Conservation (phyloP, 495 filamentous ascomycete genomes). For the Penicillium macrosclerotiorum region DNA sequence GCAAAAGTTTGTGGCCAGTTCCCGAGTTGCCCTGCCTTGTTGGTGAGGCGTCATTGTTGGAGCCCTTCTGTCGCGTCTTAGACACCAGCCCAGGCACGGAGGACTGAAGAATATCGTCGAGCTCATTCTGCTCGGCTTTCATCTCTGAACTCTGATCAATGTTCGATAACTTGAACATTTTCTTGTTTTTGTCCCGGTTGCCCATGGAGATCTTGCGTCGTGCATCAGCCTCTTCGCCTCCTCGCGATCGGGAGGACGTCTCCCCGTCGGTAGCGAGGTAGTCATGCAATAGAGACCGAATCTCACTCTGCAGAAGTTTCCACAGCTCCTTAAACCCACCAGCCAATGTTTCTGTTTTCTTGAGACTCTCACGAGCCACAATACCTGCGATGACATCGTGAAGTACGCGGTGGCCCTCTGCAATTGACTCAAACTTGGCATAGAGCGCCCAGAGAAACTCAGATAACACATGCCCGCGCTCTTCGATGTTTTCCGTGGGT, state of each 20-base stretch:
- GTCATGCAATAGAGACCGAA: slow-evolving; percentile 90
- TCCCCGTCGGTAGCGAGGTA: slow-evolving; percentile 94
- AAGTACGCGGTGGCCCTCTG: slow-evolving; percentile 89
- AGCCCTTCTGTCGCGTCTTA: slow-evolving; percentile 55
- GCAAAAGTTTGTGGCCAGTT: slow-evolving; percentile 79
- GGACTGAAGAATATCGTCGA: slow-evolving; percentile 83
- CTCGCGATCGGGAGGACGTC: slow-evolving; percentile 46
- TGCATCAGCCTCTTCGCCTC: slow-evolving; percentile 44
- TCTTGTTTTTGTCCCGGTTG: slow-evolving; percentile 68
- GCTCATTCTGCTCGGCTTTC: slow-evolving; percentile 79
- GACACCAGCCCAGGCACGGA: slow-evolving; percentile 93
- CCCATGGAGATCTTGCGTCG: slow-evolving; percentile 58
- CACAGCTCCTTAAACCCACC: slow-evolving; percentile 89
- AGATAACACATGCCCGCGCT: slow-evolving; percentile 76
- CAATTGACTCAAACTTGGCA: slow-evolving; percentile 94
- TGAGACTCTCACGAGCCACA: slow-evolving; percentile 68
- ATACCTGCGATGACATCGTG: slow-evolving; percentile 87
- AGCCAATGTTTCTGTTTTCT: slow-evolving; percentile 54
- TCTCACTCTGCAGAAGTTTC: slow-evolving; percentile 87
- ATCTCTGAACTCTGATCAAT: slow-evolving; percentile 73
- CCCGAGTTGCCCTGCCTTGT: slow-evolving; percentile 51
- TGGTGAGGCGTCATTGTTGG: slow-evolving; percentile 35
- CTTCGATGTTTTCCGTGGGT: slow-evolving; percentile 63
- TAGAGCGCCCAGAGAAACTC: slow-evolving; percentile 91
- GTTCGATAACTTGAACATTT: slow-evolving; percentile 87